These are phyloP conservation scores for Galeopsis tetrahit DNA, from an alignment of 257 asterid genomes.

Conservation along the genomic window DNA sequence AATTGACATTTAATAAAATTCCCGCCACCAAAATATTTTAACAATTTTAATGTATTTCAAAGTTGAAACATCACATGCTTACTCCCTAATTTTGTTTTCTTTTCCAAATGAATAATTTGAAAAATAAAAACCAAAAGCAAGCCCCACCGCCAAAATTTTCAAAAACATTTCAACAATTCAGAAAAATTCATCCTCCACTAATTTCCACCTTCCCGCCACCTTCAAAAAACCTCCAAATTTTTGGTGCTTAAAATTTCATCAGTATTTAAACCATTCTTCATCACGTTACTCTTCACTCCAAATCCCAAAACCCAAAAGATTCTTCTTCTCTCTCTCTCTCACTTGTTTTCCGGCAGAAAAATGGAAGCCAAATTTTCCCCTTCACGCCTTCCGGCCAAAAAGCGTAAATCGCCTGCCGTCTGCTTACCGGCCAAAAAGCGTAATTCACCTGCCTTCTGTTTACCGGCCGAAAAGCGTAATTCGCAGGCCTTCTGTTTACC, in stretches of 20 bases:
- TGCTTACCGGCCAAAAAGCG: slow-evolving; percentile 80
- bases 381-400: slow-evolving; percentile 70
- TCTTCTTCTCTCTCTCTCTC: neutral
- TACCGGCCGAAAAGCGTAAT: slow-evolving; percentile 79
- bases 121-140: neutral
- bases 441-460: too few relatives aligned
- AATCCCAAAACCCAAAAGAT: neutral
- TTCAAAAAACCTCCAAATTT: slow-evolving; percentile 29
- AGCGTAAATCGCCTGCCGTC: slow-evolving; percentile 45
- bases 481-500: slow-evolving; percentile 49
- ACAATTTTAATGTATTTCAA: neutral
- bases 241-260: slow-evolving; percentile 1
- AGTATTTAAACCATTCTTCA: slow-evolving; percentile 2
- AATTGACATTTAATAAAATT: too few relatives aligned
- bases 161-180: slow-evolving; percentile 23
- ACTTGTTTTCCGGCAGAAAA: slow-evolving; percentile 21
- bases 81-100: neutral
- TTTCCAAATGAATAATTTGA: neutral
- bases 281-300: neutral
- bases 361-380: slow-evolving; percentile 54
- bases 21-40: neutral
- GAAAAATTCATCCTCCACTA: neutral
- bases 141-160: slow-evolving; percentile 24
- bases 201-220: slow-evolving; percentile 35
- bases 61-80: neutral